Conservation (phyloP, 1,284 basidiomycete species). For the Apiotrichum akiyoshidainum region DNA sequence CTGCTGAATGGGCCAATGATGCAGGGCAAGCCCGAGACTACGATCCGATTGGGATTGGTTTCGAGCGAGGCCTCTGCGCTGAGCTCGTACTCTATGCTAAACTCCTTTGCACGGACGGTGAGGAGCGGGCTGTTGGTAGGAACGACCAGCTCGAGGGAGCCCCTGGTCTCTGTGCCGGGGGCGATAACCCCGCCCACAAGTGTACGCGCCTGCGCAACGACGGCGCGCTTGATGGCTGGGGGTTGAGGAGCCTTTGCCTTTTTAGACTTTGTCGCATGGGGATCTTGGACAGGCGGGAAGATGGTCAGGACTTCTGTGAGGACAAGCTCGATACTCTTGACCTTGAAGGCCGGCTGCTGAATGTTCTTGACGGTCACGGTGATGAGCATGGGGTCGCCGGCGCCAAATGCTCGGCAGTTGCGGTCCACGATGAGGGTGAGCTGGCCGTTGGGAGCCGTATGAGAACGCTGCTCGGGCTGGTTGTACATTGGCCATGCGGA, state of each 20-base stretch:
- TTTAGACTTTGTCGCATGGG: constrained; percentile 42
- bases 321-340: constrained; percentile 75
- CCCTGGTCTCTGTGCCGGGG: constrained; percentile 39
- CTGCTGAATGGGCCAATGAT: constrained; percentile 39
- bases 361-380: constrained; percentile 58
- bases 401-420: constrained; percentile 70
- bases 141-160: constrained; percentile 65
- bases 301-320: constrained; percentile 65
- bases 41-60: constrained; percentile 57
- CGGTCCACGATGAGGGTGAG: constrained; percentile 68
- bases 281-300: constrained; percentile 27
- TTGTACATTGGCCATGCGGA: constrained; percentile 84
- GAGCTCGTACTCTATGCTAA: constrained; percentile 74
- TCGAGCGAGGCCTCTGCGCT: constrained; percentile 71
- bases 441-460: constrained; percentile 57
- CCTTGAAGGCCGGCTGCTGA: constrained; percentile 61
- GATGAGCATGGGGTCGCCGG: constrained; percentile 72
- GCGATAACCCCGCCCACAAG: constrained; percentile 3
- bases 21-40: constrained; percentile 63
- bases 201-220: constrained; percentile 2
- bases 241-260: constrained; percentile 57
- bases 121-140: constrained; percentile 68
- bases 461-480: constrained; percentile 68
- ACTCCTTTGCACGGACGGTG: constrained; percentile 70
- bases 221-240: constrained; percentile 59